Evolutionary conservation across 345 rosid genomes (phyloP), one percentile per base, ranked within the genome.

Genomic region (Citrus reticulata): DNA sequence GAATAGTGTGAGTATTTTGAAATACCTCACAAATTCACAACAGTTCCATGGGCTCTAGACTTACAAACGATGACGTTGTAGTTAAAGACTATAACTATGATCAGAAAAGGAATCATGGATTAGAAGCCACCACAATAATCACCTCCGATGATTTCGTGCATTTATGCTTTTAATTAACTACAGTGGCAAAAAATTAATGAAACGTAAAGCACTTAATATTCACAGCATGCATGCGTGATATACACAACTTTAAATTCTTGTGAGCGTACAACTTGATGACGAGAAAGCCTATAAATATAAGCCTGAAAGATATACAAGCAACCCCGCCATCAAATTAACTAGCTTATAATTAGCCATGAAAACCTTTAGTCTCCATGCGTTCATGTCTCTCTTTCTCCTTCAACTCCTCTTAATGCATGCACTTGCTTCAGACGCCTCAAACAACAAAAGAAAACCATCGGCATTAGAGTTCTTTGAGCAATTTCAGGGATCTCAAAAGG

Each of bases 401-500:
- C 40, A 32, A 30, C 2, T 19, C 40, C 24, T 65, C 68, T 63
- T 17, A 10, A 4, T 16, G 29, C 16, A 63, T 4, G 35, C 22
- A 0, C 13, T 63, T 63, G 29, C 7, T 10, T 24, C 68, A 63
- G 16, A 10, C 13, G 13, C 68, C 30, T 63, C 37, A 29, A 63
- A 27, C 29, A 30, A 27, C 34, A 63, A 27, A 29, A 63, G 19
- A 30, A 16, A 49, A 4, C 55, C 68, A 64, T 64, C 68, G 20
- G 30, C 42, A 30, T 65, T 65, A 2, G 19, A 34, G 11, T 65
- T 65, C 65, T 51, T 76, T 22, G 10, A 74, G 35, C 29, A 37
- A 13, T 51, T 78, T 16, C 72, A 59, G 22, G 82, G 80, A 42
- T 27, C 34, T 40, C 63, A 63, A 54, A 71, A 74, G 67, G 85